phyloP scores from a whole-genome alignment of 139 green algal genomes.

The Eudorina sp. region DNA sequence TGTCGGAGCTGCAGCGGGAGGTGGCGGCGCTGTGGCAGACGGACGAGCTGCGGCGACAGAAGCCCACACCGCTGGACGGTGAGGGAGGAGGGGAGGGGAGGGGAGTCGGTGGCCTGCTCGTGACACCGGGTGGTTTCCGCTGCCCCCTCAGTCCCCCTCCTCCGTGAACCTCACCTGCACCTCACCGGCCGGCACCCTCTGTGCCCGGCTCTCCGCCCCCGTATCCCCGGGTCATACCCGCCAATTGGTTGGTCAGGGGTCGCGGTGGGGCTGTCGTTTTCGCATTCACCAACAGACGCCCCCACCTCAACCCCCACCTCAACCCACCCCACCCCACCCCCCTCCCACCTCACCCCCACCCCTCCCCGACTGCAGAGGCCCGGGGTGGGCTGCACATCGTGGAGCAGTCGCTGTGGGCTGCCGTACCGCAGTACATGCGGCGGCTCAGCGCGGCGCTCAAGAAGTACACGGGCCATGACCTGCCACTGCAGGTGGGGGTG shows the following conservation, averaged over 20 bases:
- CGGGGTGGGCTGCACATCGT: slow-evolving; percentile 94
- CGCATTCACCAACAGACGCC: too few relatives aligned
- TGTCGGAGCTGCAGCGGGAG: slow-evolving; percentile 84
- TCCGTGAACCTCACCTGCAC: too few relatives aligned
- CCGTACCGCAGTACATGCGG: slow-evolving; percentile 88
- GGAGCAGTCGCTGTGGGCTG: slow-evolving; percentile 92
- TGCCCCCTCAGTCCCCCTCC: too few relatives aligned
- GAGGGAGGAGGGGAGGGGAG: background rate
- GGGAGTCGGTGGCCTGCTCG: too few relatives aligned
- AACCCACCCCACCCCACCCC: too few relatives aligned
- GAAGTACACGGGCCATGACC: slow-evolving; percentile 79
- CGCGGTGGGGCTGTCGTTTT: too few relatives aligned
- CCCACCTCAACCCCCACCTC: too few relatives aligned
- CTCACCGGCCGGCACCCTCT: too few relatives aligned
- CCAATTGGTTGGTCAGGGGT: too few relatives aligned
- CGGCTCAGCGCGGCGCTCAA: slow-evolving; percentile 84
- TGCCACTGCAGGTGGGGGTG: slow-evolving; percentile 35
- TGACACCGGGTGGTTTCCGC: too few relatives aligned
- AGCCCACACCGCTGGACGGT: slow-evolving; percentile 94
- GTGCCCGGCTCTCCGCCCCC: too few relatives aligned
- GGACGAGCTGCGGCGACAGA: slow-evolving; percentile 91
- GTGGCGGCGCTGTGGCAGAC: slow-evolving; percentile 94
- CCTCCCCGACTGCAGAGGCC: slow-evolving; percentile 78
- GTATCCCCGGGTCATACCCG: too few relatives aligned
- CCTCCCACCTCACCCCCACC: background rate